phyloP scores from a whole-genome alignment of 192 early-diverging fungal species.

The Glomus cerebriforme region DNA sequence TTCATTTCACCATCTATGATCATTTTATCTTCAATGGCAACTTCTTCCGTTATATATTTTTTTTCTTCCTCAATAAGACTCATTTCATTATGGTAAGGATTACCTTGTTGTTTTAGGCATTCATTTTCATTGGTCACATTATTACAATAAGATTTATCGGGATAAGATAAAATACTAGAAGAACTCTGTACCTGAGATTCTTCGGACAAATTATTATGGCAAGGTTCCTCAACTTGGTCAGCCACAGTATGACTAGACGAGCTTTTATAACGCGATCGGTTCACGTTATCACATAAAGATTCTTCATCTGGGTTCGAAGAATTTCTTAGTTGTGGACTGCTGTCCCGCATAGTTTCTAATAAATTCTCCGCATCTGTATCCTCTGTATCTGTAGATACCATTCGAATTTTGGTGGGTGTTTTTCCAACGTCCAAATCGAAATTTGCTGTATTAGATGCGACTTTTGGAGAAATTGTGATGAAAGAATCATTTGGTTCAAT shows the following conservation, averaged over 20 bases:
- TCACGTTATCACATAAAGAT: neutral
- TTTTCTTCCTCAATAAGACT: neutral
- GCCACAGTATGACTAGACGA: too few relatives aligned
- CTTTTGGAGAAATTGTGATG: neutral
- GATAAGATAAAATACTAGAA: neutral
- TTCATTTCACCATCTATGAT: neutral
- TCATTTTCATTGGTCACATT: neutral
- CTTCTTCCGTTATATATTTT: neutral
- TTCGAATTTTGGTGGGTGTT: neutral
- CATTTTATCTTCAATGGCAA: neutral
- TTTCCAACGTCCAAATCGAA: neutral
- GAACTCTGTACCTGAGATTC: neutral
- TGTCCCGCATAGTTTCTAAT: neutral
- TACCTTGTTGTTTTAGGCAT: too few relatives aligned
- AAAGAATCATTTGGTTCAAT: conserved; percentile 5
- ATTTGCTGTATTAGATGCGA: neutral
- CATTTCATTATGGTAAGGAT: neutral
- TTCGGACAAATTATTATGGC: neutral
- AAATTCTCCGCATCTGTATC: neutral
- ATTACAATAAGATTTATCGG: neutral
- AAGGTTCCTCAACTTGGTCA: too few relatives aligned
- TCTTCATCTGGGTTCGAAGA: neutral
- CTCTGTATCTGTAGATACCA: neutral
- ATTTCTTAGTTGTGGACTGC: neutral
- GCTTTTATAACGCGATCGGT: too few relatives aligned